Base-by-base conservation (phyloP, 768 basidiomycete genomes). In the Lactarius trivialis region DNA sequence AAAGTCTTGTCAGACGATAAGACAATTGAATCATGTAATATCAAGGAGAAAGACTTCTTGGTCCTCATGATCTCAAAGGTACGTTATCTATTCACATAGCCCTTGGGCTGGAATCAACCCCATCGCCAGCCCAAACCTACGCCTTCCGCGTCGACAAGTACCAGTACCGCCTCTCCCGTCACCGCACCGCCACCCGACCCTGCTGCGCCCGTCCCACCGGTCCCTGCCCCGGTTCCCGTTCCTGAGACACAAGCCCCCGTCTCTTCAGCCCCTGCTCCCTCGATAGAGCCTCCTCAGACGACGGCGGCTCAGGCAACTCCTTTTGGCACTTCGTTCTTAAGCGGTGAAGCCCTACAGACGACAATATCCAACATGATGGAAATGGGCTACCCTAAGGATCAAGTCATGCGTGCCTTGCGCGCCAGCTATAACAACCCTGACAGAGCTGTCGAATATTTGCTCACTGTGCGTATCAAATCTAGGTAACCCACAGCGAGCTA, bases 21-120 rank as follows among this genome's bases (percentile, higher is more conserved):
- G 78, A 89, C 88, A 2, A 82, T 99, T 37, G 89, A 82, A 68
- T 88, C 89, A 51, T 90, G 88, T 70, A 85, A 88, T 58, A 91
- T 98, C 79, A 95, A 97, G 77, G 96, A 98, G 76, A 98, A 97
- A 78, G 96, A 97, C 74, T 99, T 99, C 77, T 77, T 98, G 63
- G 97, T 99, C n/a, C 84, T 99, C 48, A 99, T 98, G 96, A 91
- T 98, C 36, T 84, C 93, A 55, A 98, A 97, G 85, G 95, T 95
- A 65, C 55, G 77, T 69, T 19, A n/a, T 51, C 26, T 34, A 41
- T 19, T 17, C 3, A 19, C 51, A 4, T 50, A 26, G 24, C 15
- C 11, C 28, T 39, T 36, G 21, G 15, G 33, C 19, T 41, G 19
- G 19, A 49, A 41, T 24, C 36, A 21, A n/a, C 57, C 57, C 33